phyloP scores from a whole-genome alignment of 306 rosid species.

The Herpetospermum pedunculosum region DNA sequence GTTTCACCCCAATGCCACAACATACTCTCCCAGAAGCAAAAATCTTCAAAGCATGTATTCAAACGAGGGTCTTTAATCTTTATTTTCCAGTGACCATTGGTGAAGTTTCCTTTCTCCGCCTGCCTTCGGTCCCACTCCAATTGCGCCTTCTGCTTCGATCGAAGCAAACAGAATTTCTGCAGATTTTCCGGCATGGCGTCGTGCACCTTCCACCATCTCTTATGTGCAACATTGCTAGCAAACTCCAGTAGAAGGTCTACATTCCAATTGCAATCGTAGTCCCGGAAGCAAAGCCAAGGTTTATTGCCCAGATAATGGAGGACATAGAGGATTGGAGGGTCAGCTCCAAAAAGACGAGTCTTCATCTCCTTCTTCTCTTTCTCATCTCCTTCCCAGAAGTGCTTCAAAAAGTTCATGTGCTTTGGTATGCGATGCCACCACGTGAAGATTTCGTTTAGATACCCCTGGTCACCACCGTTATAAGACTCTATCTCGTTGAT shows the following conservation, averaged over 20 bases:
- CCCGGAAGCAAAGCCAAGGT: slow-evolving; percentile 87
- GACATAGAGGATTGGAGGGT: slow-evolving; percentile 71
- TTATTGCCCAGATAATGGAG: slow-evolving; percentile 72
- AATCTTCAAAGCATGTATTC: slow-evolving; percentile 50
- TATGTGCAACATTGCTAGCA: slow-evolving; percentile 74
- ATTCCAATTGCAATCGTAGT: slow-evolving; percentile 88
- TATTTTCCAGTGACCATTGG: slow-evolving; percentile 76
- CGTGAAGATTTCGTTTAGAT: slow-evolving; percentile 71
- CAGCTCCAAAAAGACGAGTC: slow-evolving; percentile 59
- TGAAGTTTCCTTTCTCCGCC: slow-evolving; percentile 64
- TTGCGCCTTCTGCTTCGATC: slow-evolving; percentile 72
- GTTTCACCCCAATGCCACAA: slow-evolving; percentile 76
- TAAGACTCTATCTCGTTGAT: slow-evolving; percentile 70
- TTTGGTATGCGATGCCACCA: slow-evolving; percentile 91
- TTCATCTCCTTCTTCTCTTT: slow-evolving; percentile 47
- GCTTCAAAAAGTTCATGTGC: slow-evolving; percentile 90
- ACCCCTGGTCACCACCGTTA: slow-evolving; percentile 90
- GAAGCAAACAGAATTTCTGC: slow-evolving; percentile 60
- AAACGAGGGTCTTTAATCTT: slow-evolving; percentile 54
- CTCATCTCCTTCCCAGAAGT: slow-evolving; percentile 81
- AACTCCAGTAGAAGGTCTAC: slow-evolving; percentile 59
- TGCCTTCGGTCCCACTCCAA: slow-evolving; percentile 83
- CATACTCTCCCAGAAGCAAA: slow-evolving; percentile 88
- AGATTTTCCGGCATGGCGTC: slow-evolving; percentile 69
- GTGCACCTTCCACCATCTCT: slow-evolving; percentile 79